Conservation (phyloP, 2,329 filamentous ascomycete species). For the Hawksworthiomyces lignivorus region DNA sequence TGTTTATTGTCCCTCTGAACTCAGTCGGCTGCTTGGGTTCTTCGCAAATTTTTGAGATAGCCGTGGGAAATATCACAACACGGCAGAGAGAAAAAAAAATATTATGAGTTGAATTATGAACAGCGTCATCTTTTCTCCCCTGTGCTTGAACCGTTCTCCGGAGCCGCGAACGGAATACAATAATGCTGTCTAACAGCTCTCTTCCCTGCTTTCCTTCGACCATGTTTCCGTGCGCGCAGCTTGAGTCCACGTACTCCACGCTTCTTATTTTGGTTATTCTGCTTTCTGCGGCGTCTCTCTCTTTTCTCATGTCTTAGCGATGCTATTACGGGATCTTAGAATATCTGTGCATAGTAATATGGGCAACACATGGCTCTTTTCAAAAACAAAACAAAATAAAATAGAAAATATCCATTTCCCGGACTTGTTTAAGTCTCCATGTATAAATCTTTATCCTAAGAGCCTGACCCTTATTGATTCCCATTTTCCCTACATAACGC, state of each 20-base stretch:
- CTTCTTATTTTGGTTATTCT: too few relatives aligned
- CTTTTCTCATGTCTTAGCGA: not conserved
- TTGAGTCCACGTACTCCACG: not conserved
- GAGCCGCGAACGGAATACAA: not conserved
- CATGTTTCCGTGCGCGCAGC: slow-evolving; percentile 5
- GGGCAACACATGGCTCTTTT: not conserved
- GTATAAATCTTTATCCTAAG: too few relatives aligned
- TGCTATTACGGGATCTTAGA: slow-evolving; percentile 2
- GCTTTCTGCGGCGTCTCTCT: not conserved
- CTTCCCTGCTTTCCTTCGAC: too few relatives aligned
- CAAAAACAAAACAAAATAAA: not conserved
- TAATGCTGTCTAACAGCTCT: not conserved
- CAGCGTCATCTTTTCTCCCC: not conserved
- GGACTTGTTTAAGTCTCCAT: not conserved
- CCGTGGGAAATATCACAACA: too few relatives aligned
- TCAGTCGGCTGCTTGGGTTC: too few relatives aligned
- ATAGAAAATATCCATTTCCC: not conserved
- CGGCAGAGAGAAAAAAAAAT: too few relatives aligned
- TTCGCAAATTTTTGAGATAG: too few relatives aligned
- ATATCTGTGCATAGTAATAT: not conserved
- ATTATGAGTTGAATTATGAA: too few relatives aligned
- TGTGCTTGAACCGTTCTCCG: not conserved
- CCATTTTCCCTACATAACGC: too few relatives aligned
- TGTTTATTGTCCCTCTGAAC: too few relatives aligned
- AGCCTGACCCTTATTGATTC: too few relatives aligned